These are phyloP conservation scores for Colletotrichum sp. DNA, from an alignment of 2,329 filamentous ascomycete species.

Conservation along the genomic window DNA sequence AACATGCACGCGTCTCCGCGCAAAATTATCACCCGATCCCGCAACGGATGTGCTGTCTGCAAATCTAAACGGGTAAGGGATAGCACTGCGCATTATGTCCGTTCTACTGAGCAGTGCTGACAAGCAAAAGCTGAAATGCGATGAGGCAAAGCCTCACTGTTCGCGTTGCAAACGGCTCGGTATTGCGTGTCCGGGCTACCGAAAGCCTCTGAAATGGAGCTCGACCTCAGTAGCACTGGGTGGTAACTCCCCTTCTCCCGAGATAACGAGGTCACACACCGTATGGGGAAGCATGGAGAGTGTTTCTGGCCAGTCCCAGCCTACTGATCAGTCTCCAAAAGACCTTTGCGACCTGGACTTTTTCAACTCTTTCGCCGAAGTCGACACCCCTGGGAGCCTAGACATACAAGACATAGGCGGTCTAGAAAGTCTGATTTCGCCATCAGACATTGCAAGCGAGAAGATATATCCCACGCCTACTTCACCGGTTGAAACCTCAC, in stretches of 20 bases:
- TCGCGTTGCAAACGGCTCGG: background rate
- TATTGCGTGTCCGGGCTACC: background rate
- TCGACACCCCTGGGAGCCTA: background rate
- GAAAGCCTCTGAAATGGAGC: background rate
- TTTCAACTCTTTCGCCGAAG: background rate
- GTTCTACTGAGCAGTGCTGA: background rate
- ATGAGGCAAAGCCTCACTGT: background rate
- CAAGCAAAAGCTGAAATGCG: background rate
- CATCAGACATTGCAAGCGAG: background rate
- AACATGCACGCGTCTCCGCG: background rate
- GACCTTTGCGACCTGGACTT: background rate
- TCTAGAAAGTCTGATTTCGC: background rate
- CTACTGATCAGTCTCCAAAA: background rate
- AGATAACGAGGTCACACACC: too few species aligned
- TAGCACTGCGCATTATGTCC: rapidly evolving
- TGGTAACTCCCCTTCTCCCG: background rate
- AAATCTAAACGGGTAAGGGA: background rate
- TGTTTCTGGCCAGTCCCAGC: background rate
- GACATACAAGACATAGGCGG: background rate
- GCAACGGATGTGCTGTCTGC: slow-evolving; percentile 9
- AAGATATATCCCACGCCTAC: background rate
- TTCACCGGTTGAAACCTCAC: background rate
- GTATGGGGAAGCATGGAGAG: background rate
- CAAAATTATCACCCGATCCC: background rate
- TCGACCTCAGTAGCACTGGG: background rate